Conservation (phyloP, 192 early-diverging fungal genomes). For the Coemansia sp. region DNA sequence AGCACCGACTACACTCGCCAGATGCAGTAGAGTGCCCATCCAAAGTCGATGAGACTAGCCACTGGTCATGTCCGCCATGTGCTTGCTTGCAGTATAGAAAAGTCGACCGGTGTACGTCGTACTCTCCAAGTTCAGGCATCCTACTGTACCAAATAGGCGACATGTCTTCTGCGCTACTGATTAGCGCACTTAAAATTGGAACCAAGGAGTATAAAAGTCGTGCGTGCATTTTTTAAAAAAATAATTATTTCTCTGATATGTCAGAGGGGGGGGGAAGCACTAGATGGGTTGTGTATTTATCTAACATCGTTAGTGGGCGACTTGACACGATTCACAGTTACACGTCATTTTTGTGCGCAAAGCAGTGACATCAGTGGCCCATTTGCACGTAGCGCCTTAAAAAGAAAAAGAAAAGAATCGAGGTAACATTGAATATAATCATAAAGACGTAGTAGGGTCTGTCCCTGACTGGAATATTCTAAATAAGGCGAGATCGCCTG, state of each 20-base stretch:
- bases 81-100: slow-evolving; percentile 45
- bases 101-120: slow-evolving; percentile 21
- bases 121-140: slow-evolving; percentile 7
- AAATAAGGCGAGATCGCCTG: not conserved
- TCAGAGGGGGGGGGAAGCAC: not conserved
- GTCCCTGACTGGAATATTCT: not conserved
- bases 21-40: not conserved
- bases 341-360: slow-evolving; percentile 1
- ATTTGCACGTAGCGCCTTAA: slow-evolving; percentile 1
- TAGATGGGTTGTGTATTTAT: not conserved
- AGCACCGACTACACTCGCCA: slow-evolving; percentile 29
- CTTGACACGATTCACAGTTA: not conserved
- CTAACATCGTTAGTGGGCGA: not conserved
- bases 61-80: slow-evolving; percentile 33
- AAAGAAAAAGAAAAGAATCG: not conserved
- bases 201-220: not conserved
- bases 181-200: not conserved
- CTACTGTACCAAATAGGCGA: slow-evolving; percentile 38
- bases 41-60: slow-evolving; percentile 7
- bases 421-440: not conserved
- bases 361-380: not conserved
- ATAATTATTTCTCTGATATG: not conserved
- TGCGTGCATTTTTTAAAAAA: not conserved
- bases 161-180: not conserved
- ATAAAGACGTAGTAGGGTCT: not conserved